Conservation (phyloP, 345 rosid species). For the Odontarrhena argentea region DNA sequence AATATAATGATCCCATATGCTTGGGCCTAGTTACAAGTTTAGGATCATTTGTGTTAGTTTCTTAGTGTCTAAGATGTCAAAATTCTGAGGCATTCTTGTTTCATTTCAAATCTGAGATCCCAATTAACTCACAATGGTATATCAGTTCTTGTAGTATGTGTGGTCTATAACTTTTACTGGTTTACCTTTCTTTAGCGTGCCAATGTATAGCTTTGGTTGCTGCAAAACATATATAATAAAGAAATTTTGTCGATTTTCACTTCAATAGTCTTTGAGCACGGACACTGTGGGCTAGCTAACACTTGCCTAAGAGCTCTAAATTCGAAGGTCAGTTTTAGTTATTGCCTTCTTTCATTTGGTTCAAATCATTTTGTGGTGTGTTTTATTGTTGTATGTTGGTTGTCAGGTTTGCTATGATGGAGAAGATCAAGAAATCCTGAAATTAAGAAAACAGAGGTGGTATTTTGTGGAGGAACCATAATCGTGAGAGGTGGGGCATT, state of each 20-base stretch:
- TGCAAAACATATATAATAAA: conserved; percentile 17
- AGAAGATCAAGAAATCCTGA: too few species aligned
- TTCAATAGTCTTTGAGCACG: conserved; percentile 26
- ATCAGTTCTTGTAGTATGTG: conserved; percentile 52
- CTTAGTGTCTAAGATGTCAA: not conserved
- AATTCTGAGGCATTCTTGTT: conserved; percentile 16
- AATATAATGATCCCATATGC: too few species aligned
- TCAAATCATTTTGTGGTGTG: too few species aligned
- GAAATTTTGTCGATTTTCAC: conserved; percentile 36
- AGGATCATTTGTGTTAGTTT: not conserved
- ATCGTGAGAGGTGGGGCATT: too few species aligned
- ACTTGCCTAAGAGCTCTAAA: conserved; percentile 33
- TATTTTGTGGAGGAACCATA: too few species aligned
- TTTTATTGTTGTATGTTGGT: too few species aligned
- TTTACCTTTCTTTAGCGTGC: too few species aligned
- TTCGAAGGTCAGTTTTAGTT: conserved; percentile 36
- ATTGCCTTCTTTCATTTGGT: conserved; percentile 29
- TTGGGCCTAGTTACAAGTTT: too few species aligned
- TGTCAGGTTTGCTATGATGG: too few species aligned
- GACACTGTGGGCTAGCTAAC: conserved; percentile 32
- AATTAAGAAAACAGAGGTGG: too few species aligned
- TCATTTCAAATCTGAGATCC: conserved; percentile 55
- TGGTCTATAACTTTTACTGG: conserved; percentile 22
- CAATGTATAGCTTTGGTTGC: too few species aligned
- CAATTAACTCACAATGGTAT: conserved; percentile 43